A percentile compares a stretch with the other conserved stretches of the same genome.
These are phyloP conservation scores for Candida methanosorbosa DNA, from an alignment of 805 yeast species.

Conservation along the genomic window DNA sequence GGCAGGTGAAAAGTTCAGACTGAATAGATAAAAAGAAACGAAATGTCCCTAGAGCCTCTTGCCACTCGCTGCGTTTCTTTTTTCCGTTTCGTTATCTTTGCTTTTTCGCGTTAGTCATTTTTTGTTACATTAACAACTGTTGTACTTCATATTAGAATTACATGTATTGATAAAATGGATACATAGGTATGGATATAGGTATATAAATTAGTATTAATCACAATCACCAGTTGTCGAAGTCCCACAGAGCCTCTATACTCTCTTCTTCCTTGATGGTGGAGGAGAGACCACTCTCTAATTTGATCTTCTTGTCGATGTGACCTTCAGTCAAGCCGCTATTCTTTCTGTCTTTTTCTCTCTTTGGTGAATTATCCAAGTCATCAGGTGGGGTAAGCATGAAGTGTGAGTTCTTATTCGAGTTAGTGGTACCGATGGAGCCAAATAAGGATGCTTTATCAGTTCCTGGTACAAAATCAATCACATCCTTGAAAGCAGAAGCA, in stretches of 20 bases:
- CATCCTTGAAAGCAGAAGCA: constrained; percentile 36
- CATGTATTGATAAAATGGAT: no score
- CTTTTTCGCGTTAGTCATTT: no score
- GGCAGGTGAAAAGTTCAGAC: no score
- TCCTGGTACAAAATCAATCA: constrained; percentile 21
- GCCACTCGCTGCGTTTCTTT: no score
- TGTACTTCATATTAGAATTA: no score
- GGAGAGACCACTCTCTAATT: constrained; percentile 1
- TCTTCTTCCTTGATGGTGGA: constrained; percentile 1
- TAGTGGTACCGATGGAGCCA: not conserved
- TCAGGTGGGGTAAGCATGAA: constrained; percentile 28
- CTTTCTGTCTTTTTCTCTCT: constrained; percentile 3
- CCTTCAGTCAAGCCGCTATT: constrained; percentile 4
- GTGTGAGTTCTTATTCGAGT: not conserved
- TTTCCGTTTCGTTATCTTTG: no score
- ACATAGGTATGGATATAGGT: no score
- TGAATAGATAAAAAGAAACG: no score
- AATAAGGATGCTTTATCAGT: constrained; percentile 2
- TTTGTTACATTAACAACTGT: no score
- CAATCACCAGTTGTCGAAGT: constrained; percentile 25
- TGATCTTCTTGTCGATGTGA: constrained; percentile 4
- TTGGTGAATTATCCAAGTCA: constrained; percentile 9
- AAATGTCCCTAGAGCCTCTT: no score
- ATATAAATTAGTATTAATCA: no score
- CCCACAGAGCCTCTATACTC: constrained; percentile 13